Evolutionary conservation across 2,329 filamentous ascomycete species (phyloP).

Genomic region (Furcasterigmium sp.): DNA sequence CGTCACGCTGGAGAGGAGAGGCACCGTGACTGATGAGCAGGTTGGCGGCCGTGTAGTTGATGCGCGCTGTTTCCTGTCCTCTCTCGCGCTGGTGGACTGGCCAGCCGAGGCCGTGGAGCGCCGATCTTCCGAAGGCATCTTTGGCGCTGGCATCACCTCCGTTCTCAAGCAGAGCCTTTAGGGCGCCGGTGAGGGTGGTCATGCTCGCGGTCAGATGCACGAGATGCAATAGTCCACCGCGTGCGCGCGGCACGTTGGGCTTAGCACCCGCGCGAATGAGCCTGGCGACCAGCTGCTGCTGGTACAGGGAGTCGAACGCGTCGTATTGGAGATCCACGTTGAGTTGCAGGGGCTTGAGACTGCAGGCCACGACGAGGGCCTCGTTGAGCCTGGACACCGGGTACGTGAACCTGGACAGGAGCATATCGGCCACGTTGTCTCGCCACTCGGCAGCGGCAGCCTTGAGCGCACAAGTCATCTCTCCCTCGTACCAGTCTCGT

Average conservation of each 20-base stretch:
- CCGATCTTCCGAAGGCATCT: constrained; percentile 8
- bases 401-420: constrained; percentile 6
- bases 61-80: neutral
- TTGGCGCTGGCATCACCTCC: constrained; percentile 16
- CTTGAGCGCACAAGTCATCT: constrained; percentile 6
- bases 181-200: constrained; percentile 10
- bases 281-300: constrained; percentile 12
- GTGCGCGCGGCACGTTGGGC: constrained; percentile 5
- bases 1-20: constrained; percentile 11
- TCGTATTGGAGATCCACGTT: neutral
- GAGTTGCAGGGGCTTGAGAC: neutral
- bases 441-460: constrained; percentile 11
- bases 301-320: constrained; percentile 10
- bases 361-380: neutral
- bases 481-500: constrained; percentile 10
- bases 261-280: constrained; percentile 16
- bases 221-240: neutral
- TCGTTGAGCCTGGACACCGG: constrained; percentile 1
- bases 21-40: constrained; percentile 15
- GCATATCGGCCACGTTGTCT: constrained; percentile 6
- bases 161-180: constrained; percentile 17
- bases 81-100: constrained; percentile 2
- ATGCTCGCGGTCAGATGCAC: constrained; percentile 6
- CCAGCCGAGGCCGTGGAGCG: constrained; percentile 14
- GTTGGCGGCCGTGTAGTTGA: constrained; percentile 12